Percentiles rank a stretch among this genome's conserved stretches.
Conservation (phyloP, 768 basidiomycete genomes). For the Tephrocybe rancida region DNA sequence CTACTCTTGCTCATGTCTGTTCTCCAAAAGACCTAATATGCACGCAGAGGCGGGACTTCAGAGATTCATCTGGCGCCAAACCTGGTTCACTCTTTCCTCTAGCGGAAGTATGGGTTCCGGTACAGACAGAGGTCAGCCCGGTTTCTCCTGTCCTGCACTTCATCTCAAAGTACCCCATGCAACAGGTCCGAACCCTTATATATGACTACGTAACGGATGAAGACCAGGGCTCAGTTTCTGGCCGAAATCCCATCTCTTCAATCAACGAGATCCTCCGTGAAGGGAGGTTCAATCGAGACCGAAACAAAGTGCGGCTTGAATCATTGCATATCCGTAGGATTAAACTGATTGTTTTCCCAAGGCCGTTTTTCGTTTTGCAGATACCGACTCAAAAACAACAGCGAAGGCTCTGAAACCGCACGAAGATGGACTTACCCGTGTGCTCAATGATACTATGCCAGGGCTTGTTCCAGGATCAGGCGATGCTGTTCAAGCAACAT, state of each 20-base stretch:
- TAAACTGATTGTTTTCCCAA: slow-evolving; percentile 31
- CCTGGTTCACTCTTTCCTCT: slow-evolving; percentile 79
- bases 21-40: not conserved
- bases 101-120: slow-evolving; percentile 83
- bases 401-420: slow-evolving; percentile 69
- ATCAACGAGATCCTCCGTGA: slow-evolving; percentile 93
- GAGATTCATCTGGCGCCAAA: slow-evolving; percentile 80
- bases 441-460: slow-evolving; percentile 90
- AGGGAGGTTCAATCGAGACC: slow-evolving; percentile 78
- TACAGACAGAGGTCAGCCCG: slow-evolving; percentile 80
- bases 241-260: slow-evolving; percentile 87
- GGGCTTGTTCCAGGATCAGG: slow-evolving; percentile 83
- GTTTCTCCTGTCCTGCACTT: not conserved
- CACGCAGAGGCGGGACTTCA: slow-evolving; percentile 86
- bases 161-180: slow-evolving; percentile 8
- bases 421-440: slow-evolving; percentile 83
- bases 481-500: slow-evolving; percentile 60
- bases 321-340: not conserved
- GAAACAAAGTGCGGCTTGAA: slow-evolving; percentile 58
- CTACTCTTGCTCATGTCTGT: not conserved
- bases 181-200: slow-evolving; percentile 79
- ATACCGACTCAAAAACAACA: slow-evolving; percentile 79
- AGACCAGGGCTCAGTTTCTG: slow-evolving; percentile 74
- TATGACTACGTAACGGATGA: slow-evolving; percentile 94
- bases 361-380: slow-evolving; percentile 89